Evolutionary conservation across 1,284 basidiomycete genomes (phyloP).

Genomic region (Ganoderma resinaceum): DNA sequence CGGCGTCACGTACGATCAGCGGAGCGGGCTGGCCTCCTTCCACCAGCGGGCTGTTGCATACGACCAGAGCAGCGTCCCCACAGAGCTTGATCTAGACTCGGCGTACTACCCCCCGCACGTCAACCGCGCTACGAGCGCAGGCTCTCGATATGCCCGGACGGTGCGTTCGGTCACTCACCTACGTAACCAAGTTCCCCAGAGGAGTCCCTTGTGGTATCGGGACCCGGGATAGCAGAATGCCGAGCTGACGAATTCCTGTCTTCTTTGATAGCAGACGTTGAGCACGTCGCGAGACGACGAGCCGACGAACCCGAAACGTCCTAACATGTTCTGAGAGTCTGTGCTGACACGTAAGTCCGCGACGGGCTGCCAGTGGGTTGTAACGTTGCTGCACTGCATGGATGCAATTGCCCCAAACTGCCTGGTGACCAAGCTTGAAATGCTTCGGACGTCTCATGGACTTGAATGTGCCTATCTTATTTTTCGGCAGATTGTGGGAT

Average conservation of each 20-base stretch:
- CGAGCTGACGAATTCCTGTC: background rate
- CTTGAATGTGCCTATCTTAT: background rate
- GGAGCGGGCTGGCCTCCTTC: background rate
- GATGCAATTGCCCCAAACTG: background rate
- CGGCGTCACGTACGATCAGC: background rate
- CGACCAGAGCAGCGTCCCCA: background rate
- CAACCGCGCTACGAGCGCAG: background rate
- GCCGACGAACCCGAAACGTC: background rate
- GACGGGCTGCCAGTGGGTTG: too few relatives aligned
- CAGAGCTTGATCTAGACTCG: too few relatives aligned
- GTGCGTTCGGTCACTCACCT: background rate
- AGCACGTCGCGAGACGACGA: conserved; percentile 3
- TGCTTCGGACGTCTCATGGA: background rate
- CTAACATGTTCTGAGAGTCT: background rate
- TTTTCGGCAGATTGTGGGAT: background rate
- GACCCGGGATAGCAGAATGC: background rate
- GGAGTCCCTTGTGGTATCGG: background rate
- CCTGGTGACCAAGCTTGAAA: background rate
- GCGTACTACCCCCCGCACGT: conserved; percentile 3
- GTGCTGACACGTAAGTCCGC: background rate
- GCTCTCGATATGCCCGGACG: background rate
- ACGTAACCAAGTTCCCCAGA: background rate
- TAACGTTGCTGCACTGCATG: background rate
- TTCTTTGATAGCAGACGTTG: conserved; percentile 6
- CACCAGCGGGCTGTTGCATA: background rate